A percentile compares a stretch with the other conserved stretches of the same genome.
Conservation (phyloP, 2,329 filamentous ascomycete genomes). For the Helminthosporium solani region DNA sequence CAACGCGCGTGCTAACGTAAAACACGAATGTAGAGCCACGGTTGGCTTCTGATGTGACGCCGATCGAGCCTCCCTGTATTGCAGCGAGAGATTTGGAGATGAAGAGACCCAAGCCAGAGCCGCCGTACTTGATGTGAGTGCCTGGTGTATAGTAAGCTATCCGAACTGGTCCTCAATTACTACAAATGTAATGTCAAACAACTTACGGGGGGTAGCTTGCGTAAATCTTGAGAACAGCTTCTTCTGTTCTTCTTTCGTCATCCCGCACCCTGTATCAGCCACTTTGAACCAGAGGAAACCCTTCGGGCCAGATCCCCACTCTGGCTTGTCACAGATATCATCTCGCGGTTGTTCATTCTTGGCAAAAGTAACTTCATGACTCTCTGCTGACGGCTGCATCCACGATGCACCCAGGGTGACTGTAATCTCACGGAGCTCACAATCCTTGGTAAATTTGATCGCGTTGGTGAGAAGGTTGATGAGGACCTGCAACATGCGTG, state of each 20-base stretch:
- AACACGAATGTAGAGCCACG: conserved; percentile 44
- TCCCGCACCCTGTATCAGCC: conserved; percentile 43
- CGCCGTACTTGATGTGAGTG: conserved; percentile 44
- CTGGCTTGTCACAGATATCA: conserved; percentile 14
- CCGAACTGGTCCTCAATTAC: conserved; percentile 1
- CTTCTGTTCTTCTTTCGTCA: conserved; percentile 40
- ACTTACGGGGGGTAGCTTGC: conserved; percentile 28
- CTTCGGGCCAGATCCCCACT: conserved; percentile 38
- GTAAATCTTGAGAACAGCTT: conserved; percentile 34
- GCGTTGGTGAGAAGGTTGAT: conserved; percentile 28
- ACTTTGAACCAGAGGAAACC: conserved; percentile 40
- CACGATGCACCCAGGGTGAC: conserved; percentile 41
- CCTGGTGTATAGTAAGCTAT: too few relatives aligned
- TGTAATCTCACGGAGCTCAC: conserved; percentile 34
- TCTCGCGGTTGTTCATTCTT: conserved; percentile 5
- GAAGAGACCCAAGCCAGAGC: conserved; percentile 46
- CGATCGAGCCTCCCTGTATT: conserved; percentile 45
- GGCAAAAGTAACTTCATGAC: conserved; percentile 21
- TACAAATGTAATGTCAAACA: background rate
- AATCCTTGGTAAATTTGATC: conserved; percentile 41
- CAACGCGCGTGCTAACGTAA: conserved; percentile 37
- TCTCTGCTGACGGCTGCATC: conserved; percentile 15
- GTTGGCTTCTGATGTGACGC: conserved; percentile 39
- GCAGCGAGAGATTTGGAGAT: conserved; percentile 40
- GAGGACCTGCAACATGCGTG: conserved; percentile 28